Evolutionary conservation across 495 filamentous ascomycete species (phyloP).

Genomic region (Neurospora intermedia): DNA sequence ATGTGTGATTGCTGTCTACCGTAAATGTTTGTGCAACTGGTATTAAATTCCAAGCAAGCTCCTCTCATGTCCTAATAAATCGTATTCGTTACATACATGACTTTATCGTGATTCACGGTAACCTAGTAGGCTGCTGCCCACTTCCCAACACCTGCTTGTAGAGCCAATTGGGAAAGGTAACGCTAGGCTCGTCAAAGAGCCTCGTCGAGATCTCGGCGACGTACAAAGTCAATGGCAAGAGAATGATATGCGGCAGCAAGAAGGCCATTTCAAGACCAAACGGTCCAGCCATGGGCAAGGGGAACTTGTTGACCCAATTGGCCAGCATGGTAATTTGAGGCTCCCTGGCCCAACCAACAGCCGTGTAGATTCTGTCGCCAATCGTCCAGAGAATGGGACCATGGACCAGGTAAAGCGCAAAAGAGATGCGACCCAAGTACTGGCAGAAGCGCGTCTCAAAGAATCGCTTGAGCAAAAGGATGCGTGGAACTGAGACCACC

Average conservation of each 20-base stretch:
- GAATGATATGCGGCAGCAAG: constrained; percentile 40
- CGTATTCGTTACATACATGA: neutral
- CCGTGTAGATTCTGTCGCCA: constrained; percentile 38
- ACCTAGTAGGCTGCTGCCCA: neutral
- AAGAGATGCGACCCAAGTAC: constrained; percentile 55
- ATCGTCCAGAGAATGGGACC: constrained; percentile 43
- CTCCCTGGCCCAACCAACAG: constrained; percentile 37
- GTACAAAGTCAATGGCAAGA: constrained; percentile 47
- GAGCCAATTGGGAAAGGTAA: constrained; percentile 43
- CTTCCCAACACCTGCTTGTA: constrained; percentile 25
- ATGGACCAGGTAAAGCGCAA: constrained; percentile 55
- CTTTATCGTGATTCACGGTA: neutral
- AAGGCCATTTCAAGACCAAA: constrained; percentile 45
- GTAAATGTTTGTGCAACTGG: neutral
- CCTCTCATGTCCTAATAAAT: neutral
- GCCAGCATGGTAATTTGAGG: constrained; percentile 17
- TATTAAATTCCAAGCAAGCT: neutral
- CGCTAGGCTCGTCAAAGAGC: constrained; percentile 45
- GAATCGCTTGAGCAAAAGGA: constrained; percentile 36
- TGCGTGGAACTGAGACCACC: constrained; percentile 38
- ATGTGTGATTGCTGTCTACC: neutral
- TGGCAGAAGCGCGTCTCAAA: constrained; percentile 51
- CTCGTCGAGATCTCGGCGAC: constrained; percentile 45
- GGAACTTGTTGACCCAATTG: constrained; percentile 35
- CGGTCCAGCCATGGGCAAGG: constrained; percentile 38